These are phyloP conservation scores for Penicillium manginii DNA, from an alignment of 495 filamentous ascomycete genomes.

Conservation along the genomic window DNA sequence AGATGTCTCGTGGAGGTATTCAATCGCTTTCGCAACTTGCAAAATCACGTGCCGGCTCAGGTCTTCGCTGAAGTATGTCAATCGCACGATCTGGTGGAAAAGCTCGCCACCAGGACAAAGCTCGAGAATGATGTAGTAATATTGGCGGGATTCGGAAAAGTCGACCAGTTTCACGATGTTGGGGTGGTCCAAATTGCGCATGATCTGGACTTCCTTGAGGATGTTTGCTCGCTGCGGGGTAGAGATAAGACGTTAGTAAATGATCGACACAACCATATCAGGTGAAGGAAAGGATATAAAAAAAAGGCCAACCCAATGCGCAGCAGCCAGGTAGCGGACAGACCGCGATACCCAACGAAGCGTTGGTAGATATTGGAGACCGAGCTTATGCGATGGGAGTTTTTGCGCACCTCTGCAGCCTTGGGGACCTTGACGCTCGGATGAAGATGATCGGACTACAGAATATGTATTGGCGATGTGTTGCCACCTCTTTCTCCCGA, in stretches of 20 bases:
- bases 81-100: conserved; percentile 97
- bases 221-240: conserved; percentile 84
- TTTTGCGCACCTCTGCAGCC: conserved; percentile 92
- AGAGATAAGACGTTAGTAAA: conserved; percentile 8
- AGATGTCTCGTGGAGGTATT: conserved; percentile 91
- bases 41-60: conserved; percentile 91
- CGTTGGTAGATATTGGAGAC: conserved; percentile 20
- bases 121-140: conserved; percentile 97
- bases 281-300: conserved; percentile 5
- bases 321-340: background rate
- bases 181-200: conserved; percentile 93
- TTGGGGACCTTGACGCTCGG: conserved; percentile 92
- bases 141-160: conserved; percentile 91
- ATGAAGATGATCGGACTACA: conserved; percentile 78
- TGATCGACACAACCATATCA: conserved; percentile 1
- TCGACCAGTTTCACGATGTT: conserved; percentile 92
- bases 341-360: conserved; percentile 5
- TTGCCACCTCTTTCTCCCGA: conserved; percentile 2
- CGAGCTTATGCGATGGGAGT: conserved; percentile 31
- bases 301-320: conserved; percentile 7
- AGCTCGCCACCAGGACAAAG: conserved; percentile 94
- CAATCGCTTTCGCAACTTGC: conserved; percentile 90
- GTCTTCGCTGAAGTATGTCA: conserved; percentile 98
- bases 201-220: conserved; percentile 97
- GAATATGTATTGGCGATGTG: conserved; percentile 42